Percentiles rank a stretch among this genome's conserved stretches.
Evolutionary conservation across 768 basidiomycete genomes (phyloP).

Genomic region (Podaxis mareebaensis): DNA sequence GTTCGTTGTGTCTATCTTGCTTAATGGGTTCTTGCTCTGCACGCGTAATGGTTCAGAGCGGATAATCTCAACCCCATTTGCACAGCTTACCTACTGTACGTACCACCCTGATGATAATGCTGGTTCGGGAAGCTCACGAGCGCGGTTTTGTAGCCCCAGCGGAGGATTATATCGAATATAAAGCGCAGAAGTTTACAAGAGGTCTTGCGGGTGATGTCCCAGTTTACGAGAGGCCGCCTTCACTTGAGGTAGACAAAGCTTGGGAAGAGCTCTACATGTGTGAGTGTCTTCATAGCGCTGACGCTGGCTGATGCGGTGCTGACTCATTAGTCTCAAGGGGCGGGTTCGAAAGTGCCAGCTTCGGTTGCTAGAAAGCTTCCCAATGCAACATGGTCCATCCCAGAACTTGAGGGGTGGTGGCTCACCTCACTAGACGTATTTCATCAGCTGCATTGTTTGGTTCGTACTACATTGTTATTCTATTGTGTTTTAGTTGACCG

Average conservation of each 20-base stretch:
- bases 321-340: slow-evolving; percentile 12
- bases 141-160: slow-evolving; percentile 19
- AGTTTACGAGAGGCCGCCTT: slow-evolving; percentile 21
- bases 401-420: slow-evolving; percentile 24
- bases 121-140: too few species aligned
- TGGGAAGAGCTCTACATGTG: slow-evolving; percentile 23
- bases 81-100: slow-evolving; percentile 9
- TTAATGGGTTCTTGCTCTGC: slow-evolving; percentile 3
- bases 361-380: slow-evolving; percentile 20
- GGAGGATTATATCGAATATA: slow-evolving; percentile 19
- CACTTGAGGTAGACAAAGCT: slow-evolving; percentile 21
- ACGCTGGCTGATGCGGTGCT: neutral
- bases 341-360: slow-evolving; percentile 22
- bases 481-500: neutral
- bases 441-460: slow-evolving; percentile 28
- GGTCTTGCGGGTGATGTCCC: slow-evolving; percentile 15
- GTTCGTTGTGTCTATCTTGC: neutral
- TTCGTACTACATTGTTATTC: neutral
- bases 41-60: neutral
- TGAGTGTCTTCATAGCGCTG: slow-evolving; percentile 5
- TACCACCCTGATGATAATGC: neutral
- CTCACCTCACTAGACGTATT: slow-evolving; percentile 27
- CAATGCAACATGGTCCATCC: slow-evolving; percentile 24
- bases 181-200: slow-evolving; percentile 17
- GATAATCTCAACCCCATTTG: neutral